Evolutionary conservation across 768 basidiomycete genomes (phyloP), one percentile per base, ranked within the genome.

Genomic region (Leccinum aurantiacum): DNA sequence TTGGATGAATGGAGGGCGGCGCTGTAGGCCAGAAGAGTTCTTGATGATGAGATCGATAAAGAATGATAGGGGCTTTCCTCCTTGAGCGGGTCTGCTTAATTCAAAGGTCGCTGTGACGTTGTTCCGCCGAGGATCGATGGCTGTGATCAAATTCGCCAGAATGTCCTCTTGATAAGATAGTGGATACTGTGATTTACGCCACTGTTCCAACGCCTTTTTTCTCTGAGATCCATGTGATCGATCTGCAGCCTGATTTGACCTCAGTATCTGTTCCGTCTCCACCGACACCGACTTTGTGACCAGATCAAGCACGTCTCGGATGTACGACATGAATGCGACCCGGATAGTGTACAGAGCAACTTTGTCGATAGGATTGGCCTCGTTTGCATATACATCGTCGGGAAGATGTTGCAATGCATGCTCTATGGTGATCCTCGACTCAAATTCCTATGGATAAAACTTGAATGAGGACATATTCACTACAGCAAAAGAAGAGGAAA

Each of bases 1-100:
- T 4, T 53, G 52, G 0, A 59, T 46, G 31, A 35, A 59, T 0
- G 31, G 58, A 1, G 53, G 35, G 2, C 52, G n/a, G 0, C 52
- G 11, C 0, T 14, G 19, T 4, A 17, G 13, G 14, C 13, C 33
- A 4, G 1, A 0, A 1, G 53, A 19, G 0, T 29, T 9, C 4
- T 29, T 2, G 0, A 58, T 3, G 10, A 58, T 5, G 8, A 3
- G 41, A 25, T 58, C 29, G 1, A 49, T 24, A 5, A 61, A 61
- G 27, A 38, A 61, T 0, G 47, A 54, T 4, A 61, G 13, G 0
- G 47, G 47, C 1, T 17, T 17, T 0, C 60, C 52, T 1, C 13
- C 47, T 0, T 27, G 35, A 0, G n/a, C 8, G 0, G 60, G 56
- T 2, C 46, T 6, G 1, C 7, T 0, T 41, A 41, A n/a, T n/a